These are phyloP conservation scores for Xylariales sp. DNA, from an alignment of 2,329 filamentous ascomycete genomes.

Conservation along the genomic window DNA sequence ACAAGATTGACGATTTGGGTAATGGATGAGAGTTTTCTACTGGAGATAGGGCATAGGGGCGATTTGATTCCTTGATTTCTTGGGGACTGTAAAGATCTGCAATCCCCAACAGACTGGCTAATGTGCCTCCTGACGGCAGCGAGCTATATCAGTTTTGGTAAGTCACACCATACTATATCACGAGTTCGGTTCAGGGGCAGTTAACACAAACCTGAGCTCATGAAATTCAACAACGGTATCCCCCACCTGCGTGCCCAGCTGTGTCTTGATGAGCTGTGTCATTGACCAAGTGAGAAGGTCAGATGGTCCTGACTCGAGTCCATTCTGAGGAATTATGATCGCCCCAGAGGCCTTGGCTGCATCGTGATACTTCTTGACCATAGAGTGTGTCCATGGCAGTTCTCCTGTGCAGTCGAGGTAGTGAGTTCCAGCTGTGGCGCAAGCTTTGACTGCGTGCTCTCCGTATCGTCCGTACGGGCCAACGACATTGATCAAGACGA, in stretches of 20 bases:
- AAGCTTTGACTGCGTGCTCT: conserved; percentile 56
- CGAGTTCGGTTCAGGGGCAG: too few relatives aligned
- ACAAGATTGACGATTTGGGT: conserved; percentile 31
- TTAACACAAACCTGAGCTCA: conserved; percentile 38
- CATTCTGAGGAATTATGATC: conserved; percentile 57
- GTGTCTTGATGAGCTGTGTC: conserved; percentile 43
- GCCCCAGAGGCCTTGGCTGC: conserved; percentile 49
- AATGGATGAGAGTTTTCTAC: conserved; percentile 36
- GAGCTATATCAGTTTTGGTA: too few relatives aligned
- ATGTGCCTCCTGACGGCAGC: conserved; percentile 58
- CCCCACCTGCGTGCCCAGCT: conserved; percentile 42
- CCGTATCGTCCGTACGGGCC: conserved; percentile 57
- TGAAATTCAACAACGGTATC: conserved; percentile 51
- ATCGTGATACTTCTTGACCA: conserved; percentile 56
- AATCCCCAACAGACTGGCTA: conserved; percentile 60
- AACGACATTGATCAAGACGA: conserved; percentile 52
- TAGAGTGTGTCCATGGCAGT: conserved; percentile 51
- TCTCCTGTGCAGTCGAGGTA: conserved; percentile 63
- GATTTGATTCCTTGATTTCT: conserved; percentile 39
- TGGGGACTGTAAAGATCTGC: conserved; percentile 48
- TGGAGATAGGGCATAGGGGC: conserved; percentile 56
- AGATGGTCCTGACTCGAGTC: conserved; percentile 57
- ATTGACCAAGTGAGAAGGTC: conserved; percentile 55
- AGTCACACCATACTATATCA: too few relatives aligned
- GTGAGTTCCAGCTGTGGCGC: conserved; percentile 58